phyloP scores from a whole-genome alignment of 1,284 basidiomycete species.

The Pascua guehoae region DNA sequence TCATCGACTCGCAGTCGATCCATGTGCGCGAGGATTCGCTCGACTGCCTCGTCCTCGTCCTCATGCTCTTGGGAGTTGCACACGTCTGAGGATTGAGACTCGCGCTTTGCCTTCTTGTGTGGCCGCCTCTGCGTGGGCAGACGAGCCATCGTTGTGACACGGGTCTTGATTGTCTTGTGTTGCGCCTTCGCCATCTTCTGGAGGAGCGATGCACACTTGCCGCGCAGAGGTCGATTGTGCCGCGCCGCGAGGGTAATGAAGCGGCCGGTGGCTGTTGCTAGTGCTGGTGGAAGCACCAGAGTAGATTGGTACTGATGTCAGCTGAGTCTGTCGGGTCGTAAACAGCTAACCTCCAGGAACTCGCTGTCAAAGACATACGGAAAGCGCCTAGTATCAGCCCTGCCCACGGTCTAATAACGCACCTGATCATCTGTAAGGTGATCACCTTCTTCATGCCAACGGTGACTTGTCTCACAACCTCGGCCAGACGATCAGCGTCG shows the following conservation, averaged over 20 bases:
- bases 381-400: constrained; percentile 24
- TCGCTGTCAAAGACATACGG: constrained; percentile 24
- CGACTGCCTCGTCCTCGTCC: background rate
- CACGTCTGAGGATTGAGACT: background rate
- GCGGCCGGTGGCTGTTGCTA: constrained; percentile 13
- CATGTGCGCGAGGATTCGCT: background rate
- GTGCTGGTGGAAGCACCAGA: constrained; percentile 3
- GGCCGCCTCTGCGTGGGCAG: background rate
- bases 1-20: background rate
- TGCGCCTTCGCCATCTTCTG: constrained; percentile 1
- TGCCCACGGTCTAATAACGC: background rate
- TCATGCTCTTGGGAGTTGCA: background rate
- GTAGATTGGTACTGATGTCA: constrained; percentile 12
- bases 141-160: background rate
- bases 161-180: background rate
- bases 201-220: background rate
- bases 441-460: constrained; percentile 17
- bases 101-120: background rate
- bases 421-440: constrained; percentile 23
- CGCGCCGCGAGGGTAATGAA: constrained; percentile 16
- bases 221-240: constrained; percentile 5
- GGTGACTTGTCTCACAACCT: no score
- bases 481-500: background rate
- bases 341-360: background rate
- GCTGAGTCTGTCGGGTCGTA: background rate